Percentiles rank a stretch among this genome's conserved stretches.
These are phyloP conservation scores for Amylocystis lapponica DNA, from an alignment of 768 basidiomycete genomes.

Conservation along the genomic window DNA sequence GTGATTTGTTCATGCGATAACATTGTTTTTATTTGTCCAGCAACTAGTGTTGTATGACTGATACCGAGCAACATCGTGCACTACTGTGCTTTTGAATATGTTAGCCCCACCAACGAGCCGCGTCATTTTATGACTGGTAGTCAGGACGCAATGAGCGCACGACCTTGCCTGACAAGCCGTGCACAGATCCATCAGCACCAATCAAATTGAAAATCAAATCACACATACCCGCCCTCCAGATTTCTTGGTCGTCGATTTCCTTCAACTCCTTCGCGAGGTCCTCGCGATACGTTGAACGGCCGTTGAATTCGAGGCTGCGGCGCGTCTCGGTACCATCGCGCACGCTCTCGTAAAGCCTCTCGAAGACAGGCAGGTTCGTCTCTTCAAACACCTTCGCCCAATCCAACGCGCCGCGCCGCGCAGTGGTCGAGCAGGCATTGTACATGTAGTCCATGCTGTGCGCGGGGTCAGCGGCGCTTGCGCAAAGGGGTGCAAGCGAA, in stretches of 20 bases:
- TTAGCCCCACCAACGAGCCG: no score
- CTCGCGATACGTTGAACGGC: slow-evolving; percentile 84
- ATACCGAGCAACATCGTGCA: no score
- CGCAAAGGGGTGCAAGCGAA: not conserved
- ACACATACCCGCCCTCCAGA: slow-evolving; percentile 85
- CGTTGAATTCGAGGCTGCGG: slow-evolving; percentile 95
- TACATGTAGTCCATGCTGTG: slow-evolving; percentile 98
- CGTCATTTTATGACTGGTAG: slow-evolving; percentile 49
- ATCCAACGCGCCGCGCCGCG: slow-evolving; percentile 97
- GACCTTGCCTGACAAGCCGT: slow-evolving; percentile 55
- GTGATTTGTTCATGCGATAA: no score
- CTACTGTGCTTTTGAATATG: no score
- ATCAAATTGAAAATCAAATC: not conserved
- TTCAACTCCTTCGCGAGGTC: slow-evolving; percentile 89
- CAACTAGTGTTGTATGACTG: no score
- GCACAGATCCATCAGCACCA: not conserved
- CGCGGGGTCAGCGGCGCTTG: not conserved
- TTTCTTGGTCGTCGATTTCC: slow-evolving; percentile 97
- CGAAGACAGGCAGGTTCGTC: slow-evolving; percentile 91
- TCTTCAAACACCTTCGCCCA: slow-evolving; percentile 98
- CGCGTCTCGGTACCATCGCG: slow-evolving; percentile 94
- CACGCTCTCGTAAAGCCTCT: slow-evolving; percentile 92
- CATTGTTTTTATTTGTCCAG: no score
- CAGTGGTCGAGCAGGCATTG: slow-evolving; percentile 98
- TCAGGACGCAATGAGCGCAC: slow-evolving; percentile 88